Evolutionary conservation across 176 grass and related monocot species (phyloP).

Genomic region (Avena insularis): DNA sequence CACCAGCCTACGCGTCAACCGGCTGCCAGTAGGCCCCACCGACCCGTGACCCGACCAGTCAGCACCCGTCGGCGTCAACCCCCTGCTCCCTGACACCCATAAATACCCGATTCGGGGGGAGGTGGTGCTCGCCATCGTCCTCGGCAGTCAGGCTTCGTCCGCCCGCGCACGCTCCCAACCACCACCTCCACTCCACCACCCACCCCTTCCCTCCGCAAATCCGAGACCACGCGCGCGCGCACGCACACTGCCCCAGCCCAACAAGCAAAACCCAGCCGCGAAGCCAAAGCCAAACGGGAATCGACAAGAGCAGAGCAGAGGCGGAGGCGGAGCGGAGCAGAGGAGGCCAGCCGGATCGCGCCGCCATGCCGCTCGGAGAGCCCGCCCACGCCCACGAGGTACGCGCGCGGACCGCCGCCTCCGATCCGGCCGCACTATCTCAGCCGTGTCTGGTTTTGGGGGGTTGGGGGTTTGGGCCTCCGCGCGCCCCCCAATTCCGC

Average conservation of each 20-base stretch:
- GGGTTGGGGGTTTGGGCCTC: background rate
- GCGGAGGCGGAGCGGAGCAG: background rate
- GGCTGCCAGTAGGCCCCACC: background rate
- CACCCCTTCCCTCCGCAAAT: slow-evolving; percentile 16
- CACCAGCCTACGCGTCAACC: too few relatives aligned
- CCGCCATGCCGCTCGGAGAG: slow-evolving; percentile 58
- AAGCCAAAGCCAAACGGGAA: background rate
- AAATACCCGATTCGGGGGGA: slow-evolving; percentile 44
- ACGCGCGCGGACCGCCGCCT: background rate
- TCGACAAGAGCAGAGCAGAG: background rate
- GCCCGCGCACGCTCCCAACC: slow-evolving; percentile 6
- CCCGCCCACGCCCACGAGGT: slow-evolving; percentile 54
- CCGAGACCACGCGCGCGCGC: slow-evolving; percentile 31
- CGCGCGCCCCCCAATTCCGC: background rate
- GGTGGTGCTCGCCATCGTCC: slow-evolving; percentile 20
- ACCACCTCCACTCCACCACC: slow-evolving; percentile 34
- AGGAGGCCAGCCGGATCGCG: slow-evolving; percentile 42
- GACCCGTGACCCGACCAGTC: background rate
- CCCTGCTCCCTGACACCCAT: background rate
- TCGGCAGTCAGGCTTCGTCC: background rate
- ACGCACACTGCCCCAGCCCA: background rate
- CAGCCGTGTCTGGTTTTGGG: too few relatives aligned
- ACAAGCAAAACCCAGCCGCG: background rate
- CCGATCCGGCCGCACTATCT: background rate
- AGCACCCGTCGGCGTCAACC: slow-evolving; percentile 30